Evolutionary conservation across 352 stramenopile species (phyloP).

Genomic region (Phytophthora megakarya): DNA sequence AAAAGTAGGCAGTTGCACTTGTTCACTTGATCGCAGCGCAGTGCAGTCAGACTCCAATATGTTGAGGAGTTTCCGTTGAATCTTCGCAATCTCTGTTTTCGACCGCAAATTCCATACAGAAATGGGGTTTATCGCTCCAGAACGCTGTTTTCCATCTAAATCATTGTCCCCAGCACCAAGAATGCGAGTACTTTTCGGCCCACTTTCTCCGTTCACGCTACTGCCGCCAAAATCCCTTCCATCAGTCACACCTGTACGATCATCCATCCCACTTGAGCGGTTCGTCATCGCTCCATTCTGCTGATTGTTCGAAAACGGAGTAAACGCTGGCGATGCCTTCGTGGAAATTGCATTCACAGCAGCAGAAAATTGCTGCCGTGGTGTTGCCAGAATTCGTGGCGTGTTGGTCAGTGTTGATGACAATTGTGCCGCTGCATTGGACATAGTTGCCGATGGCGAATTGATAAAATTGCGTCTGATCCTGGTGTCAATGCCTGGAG

Average conservation of each 20-base stretch:
- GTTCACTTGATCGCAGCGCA: conserved; percentile 53
- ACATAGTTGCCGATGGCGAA: conserved; percentile 72
- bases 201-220: conserved; percentile 14
- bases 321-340: conserved; percentile 72
- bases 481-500: conserved; percentile 69
- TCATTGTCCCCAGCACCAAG: conserved; percentile 20
- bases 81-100: conserved; percentile 54
- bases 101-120: conserved; percentile 69
- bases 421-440: conserved; percentile 69
- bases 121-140: conserved; percentile 8
- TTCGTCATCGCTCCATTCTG: conserved; percentile 25
- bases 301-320: conserved; percentile 49
- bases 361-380: conserved; percentile 76
- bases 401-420: conserved; percentile 79
- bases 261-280: conserved; percentile 16
- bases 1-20: conserved; percentile 62
- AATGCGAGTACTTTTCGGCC: conserved; percentile 8
- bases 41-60: conserved; percentile 65
- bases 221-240: conserved; percentile 17
- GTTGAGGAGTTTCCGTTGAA: conserved; percentile 54
- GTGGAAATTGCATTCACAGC: conserved; percentile 80
- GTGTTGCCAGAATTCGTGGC: conserved; percentile 67
- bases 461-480: conserved; percentile 68
- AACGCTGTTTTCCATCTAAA: conserved; percentile 5
- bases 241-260: conserved; percentile 8